phyloP scores from a whole-genome alignment of 345 rosid species.

The Camelina hispida region DNA sequence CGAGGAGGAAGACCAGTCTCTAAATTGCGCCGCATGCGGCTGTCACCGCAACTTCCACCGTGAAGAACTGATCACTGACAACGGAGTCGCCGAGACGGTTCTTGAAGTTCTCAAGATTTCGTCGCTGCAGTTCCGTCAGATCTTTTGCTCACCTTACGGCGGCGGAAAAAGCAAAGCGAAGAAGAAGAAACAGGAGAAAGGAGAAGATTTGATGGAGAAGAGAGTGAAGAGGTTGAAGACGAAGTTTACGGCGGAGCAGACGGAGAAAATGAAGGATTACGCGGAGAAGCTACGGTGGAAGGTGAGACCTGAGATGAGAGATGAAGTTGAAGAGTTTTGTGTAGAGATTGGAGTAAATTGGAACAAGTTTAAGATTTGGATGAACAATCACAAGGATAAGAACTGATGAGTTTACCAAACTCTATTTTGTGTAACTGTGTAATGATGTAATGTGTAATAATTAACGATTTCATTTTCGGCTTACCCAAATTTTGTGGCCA shows the following conservation, averaged over 20 bases:
- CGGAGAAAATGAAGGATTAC: slow-evolving; percentile 61
- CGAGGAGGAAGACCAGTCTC: neutral
- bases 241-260: slow-evolving; percentile 70
- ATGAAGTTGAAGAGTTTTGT: slow-evolving; percentile 59
- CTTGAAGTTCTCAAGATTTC: slow-evolving; percentile 32
- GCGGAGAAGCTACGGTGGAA: slow-evolving; percentile 77
- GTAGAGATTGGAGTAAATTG: slow-evolving; percentile 55
- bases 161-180: neutral
- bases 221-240: slow-evolving; percentile 64
- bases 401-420: neutral
- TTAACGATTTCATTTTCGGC: neutral
- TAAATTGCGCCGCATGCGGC: slow-evolving; percentile 31
- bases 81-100: neutral
- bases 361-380: slow-evolving; percentile 73
- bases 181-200: neutral
- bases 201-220: neutral
- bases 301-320: slow-evolving; percentile 56
- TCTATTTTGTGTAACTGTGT: neutral
- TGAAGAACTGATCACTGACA: neutral
- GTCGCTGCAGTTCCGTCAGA: slow-evolving; percentile 1
- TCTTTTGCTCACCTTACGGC: slow-evolving; percentile 40
- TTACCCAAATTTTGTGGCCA: neutral
- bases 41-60: slow-evolving; percentile 35
- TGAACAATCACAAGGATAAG: slow-evolving; percentile 74
- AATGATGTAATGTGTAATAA: neutral